Evolutionary conservation across 768 basidiomycete species (phyloP).

Genomic region (Cystobasidium ongulense): DNA sequence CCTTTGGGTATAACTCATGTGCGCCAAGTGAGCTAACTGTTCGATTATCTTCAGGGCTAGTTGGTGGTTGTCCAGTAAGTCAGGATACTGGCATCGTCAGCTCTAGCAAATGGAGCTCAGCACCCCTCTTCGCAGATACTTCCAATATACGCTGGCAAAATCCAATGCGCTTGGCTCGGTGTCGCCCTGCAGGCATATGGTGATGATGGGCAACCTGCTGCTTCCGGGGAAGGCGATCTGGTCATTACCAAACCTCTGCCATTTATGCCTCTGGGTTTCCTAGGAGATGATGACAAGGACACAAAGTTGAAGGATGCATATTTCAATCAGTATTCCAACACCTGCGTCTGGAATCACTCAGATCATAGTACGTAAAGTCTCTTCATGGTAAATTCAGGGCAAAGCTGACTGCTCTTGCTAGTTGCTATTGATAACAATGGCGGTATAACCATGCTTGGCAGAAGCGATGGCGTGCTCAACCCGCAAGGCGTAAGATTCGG

Average conservation of each 20-base stretch:
- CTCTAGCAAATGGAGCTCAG: background rate
- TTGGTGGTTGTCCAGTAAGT: slow-evolving; percentile 31
- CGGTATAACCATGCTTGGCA: slow-evolving; percentile 36
- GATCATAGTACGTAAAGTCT: slow-evolving; percentile 26
- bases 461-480: slow-evolving; percentile 36
- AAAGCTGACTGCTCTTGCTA: background rate
- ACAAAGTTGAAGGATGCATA: slow-evolving; percentile 36
- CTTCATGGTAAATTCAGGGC: background rate
- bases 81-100: background rate
- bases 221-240: slow-evolving; percentile 37
- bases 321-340: slow-evolving; percentile 36
- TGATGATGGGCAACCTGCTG: slow-evolving; percentile 37
- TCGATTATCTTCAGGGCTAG: slow-evolving; percentile 29
- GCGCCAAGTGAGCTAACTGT: background rate
- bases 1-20: background rate
- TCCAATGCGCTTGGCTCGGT: slow-evolving; percentile 37
- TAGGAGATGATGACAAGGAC: slow-evolving; percentile 33
- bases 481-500: slow-evolving; percentile 41
- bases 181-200: slow-evolving; percentile 38
- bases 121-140: background rate
- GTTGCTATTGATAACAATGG: slow-evolving; percentile 33
- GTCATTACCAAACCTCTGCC: slow-evolving; percentile 40
- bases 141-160: slow-evolving; percentile 39
- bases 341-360: slow-evolving; percentile 39
- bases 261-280: slow-evolving; percentile 39